Base-by-base conservation (phyloP, 352 stramenopile species). In the Phytophthora gonapodyides region DNA sequence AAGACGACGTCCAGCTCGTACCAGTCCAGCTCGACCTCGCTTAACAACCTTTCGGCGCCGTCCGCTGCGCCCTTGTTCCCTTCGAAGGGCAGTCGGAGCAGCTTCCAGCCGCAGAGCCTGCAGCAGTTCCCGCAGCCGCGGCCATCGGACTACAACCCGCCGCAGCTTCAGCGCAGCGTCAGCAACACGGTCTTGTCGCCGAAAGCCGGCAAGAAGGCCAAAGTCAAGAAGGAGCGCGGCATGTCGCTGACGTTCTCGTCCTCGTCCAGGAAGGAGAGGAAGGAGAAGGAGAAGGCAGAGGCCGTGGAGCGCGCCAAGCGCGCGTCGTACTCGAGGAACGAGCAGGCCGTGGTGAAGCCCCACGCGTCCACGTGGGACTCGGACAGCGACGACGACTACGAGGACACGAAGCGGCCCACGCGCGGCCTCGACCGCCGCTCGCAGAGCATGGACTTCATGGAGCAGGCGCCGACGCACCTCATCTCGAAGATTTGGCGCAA, bases 401-500 rank as follows among this genome's bases (percentile, higher is more conserved):
- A 91, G 36, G 76, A 88, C 54, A 78, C 75, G n/a, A 74, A 71
- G 24, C 74, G 73, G 10, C 78, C 82, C 6, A 84, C 73, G 35
- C 80, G 76, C 17, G 79, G 80, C n/a, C 67, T 89, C 2, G 78
- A 80, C 37, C 72, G 78, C 1, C 80, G 82, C 11, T 88, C 80
- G 7, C 75, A 88, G 57, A 89, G 78, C 57, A 87, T 91, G 78
- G 82, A 91, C 68, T 88, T 88, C 49, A 84, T 91, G 78, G 80
- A 91, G 57, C 78, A 91, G 57, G 75, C 82, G 37, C 69, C 82
- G 41, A 81, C 72, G 34, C 82, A 91, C 51, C 57, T 91, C 21
- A 91, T 91, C 63, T 83, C 78, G 6, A 91, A 91, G 69, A 85
- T 89, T 49, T 91, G 82, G 82, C 80, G 80, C 40, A 91, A 91